Base-by-base conservation (phyloP, 345 rosid species). In the Citrus glauca region DNA sequence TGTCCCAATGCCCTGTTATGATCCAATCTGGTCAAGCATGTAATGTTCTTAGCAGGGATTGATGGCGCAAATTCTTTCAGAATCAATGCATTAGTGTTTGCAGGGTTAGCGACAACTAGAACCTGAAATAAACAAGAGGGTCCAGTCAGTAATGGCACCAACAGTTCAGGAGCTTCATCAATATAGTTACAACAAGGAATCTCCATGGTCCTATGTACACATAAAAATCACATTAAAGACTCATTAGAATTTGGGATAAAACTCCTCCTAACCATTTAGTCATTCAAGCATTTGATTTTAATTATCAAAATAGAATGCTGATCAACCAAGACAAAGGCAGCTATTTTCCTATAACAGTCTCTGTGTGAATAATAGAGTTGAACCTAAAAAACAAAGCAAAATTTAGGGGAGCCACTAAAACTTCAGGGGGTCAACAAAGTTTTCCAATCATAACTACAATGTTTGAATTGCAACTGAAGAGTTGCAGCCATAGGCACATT, bases 1-100 rank as follows among this genome's bases (percentile, higher is more conserved):
- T 96, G 98, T 73, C 99, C 99, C 86, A 96, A 82, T 7, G 98
- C 99, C 97, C 99, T 90, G 89, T 96, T 96, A 82, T 96, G 99
- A 83, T 96, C 98, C 80, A 96, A 82, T 81, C 99, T 90, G 37
- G 99, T 96, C 90, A 96, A 85, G 85, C 98, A 94, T 66, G 94
- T 89, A 85, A 96, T 96, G 85, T 94, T 96, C 78, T 90, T 90
- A 81, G 91, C 99, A 25, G 99, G 91, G 83, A 96, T 91, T 25
- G 99, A 96, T 62, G 98, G 99, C 2, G 98, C 98, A 77, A 87
- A 96, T 79, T 96, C 99, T 91, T 96, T 96, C 69, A 96, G 77
- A 89, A 96, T 96, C 92, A 96, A 83, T 22, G 99, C 99, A 61
- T 96, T 96, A 79, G 99, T 96, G 85, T 96, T 96, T 69, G 99